Conservation (phyloP, 306 rosid species). For the Fagus sylvatica region DNA sequence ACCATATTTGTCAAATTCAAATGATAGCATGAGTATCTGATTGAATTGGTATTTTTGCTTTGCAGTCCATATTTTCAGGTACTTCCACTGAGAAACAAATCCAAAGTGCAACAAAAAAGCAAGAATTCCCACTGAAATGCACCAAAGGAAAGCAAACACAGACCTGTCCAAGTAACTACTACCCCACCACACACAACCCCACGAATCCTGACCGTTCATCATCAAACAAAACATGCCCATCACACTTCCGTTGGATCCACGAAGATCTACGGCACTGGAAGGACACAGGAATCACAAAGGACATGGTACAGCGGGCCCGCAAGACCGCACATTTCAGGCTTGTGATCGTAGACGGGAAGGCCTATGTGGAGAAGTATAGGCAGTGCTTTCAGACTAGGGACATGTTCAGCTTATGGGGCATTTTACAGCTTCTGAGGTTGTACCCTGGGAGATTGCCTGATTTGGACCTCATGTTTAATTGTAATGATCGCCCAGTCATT, state of each 20-base stretch:
- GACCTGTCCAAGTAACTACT: constrained; percentile 42
- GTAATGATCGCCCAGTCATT: constrained; percentile 73
- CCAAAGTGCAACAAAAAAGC: constrained; percentile 1
- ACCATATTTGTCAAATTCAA: no score
- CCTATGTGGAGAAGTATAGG: constrained; percentile 60
- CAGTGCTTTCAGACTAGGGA: constrained; percentile 69
- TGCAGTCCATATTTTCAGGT: constrained; percentile 36
- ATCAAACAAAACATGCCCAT: constrained; percentile 47
- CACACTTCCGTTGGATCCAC: constrained; percentile 75
- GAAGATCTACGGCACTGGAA: constrained; percentile 81
- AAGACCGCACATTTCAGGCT: constrained; percentile 61
- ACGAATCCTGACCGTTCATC: constrained; percentile 33
- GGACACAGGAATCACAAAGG: constrained; percentile 56
- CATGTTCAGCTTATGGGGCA: constrained; percentile 74
- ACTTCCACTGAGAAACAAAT: constrained; percentile 4
- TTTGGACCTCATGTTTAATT: constrained; percentile 77
- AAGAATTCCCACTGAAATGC: constrained; percentile 48
- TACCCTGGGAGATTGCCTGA: constrained; percentile 70
- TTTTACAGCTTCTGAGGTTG: constrained; percentile 62
- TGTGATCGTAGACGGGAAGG: constrained; percentile 57
- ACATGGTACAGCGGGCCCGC: constrained; percentile 60
- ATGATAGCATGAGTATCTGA: no score
- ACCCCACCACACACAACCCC: constrained; percentile 29
- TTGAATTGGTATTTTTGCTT: constrained; percentile 1
- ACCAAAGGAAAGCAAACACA: constrained; percentile 21